Evolutionary conservation across 2,329 filamentous ascomycete genomes (phyloP).

Genomic region (Aspergillus sp.): DNA sequence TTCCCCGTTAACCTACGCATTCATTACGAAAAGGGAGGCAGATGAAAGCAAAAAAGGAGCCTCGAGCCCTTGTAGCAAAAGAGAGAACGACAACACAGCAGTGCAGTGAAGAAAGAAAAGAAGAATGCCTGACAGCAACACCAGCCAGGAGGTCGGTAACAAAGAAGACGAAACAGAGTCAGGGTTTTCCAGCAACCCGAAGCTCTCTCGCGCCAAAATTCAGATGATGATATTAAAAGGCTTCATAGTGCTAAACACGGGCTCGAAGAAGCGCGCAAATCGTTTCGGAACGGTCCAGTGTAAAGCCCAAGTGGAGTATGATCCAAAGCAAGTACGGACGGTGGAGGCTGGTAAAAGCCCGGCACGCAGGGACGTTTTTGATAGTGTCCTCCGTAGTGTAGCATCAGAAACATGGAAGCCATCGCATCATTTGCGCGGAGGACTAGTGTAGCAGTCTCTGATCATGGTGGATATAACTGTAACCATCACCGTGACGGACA

Average conservation of each 20-base stretch:
- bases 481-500: too few relatives aligned
- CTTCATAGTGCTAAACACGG: slow-evolving; percentile 9
- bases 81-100: slow-evolving; percentile 6
- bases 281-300: slow-evolving; percentile 8
- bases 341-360: slow-evolving; percentile 6
- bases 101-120: slow-evolving; percentile 12
- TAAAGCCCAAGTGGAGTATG: slow-evolving; percentile 8
- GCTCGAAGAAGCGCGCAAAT: slow-evolving; percentile 8
- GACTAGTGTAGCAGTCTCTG: too few relatives aligned
- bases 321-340: slow-evolving; percentile 8
- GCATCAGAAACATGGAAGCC: too few relatives aligned
- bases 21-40: not conserved
- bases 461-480: too few relatives aligned
- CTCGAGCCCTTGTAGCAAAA: slow-evolving; percentile 22
- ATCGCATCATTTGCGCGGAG: too few relatives aligned
- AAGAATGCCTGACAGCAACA: slow-evolving; percentile 6
- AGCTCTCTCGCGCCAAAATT: slow-evolving; percentile 10
- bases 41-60: slow-evolving; percentile 15
- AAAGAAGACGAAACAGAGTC: slow-evolving; percentile 6
- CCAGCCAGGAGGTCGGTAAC: slow-evolving; percentile 11
- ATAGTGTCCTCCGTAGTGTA: too few relatives aligned
- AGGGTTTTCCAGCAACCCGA: slow-evolving; percentile 16
- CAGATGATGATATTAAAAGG: slow-evolving; percentile 14
- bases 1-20: slow-evolving; percentile 10
- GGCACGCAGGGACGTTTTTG: slow-evolving; percentile 11